Evolutionary conservation across 257 asterid genomes (phyloP), one percentile per base, ranked within the genome.

Genomic region (Plantago major): DNA sequence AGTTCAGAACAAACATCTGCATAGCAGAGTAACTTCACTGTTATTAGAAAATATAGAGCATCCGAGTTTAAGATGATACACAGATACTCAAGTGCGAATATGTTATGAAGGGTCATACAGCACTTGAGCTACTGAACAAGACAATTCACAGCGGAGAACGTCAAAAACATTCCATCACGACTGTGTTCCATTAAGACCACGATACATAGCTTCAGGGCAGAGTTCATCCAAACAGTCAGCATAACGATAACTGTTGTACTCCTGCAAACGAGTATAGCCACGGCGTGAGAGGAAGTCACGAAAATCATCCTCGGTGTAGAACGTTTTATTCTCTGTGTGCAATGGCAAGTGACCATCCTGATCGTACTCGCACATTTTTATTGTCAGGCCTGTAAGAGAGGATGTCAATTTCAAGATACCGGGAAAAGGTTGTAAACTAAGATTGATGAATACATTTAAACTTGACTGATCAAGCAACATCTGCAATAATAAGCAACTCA

Each of bases 241-340:
- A 53, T 76, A 76, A 43, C 96, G 71, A 62, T 65, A 83, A 0
- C 93, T 89, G 55, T 72, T 75, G 76, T 67, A 85, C 76, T 85
- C 92, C 68, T 89, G 72, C 79, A 85, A 71, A 65, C 83, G 81
- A 42, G 81, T 76, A 95, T 95, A 88, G 28, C 92, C 81, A 42
- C 92, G 87, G 1, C 86, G 82, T 1, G 84, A 58, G 43, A 88
- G 73, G 70, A 85, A 88, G 42, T 76, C 79, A 7, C 78, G 84
- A 30, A 83, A 85, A 70, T 88, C 95, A 47, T 83, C 92, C 18
- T 83, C 89, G 0, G 76, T 71, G 74, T 83, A 88, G 42, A 88
- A 85, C 3, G 88, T 85, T 51, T 83, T 88, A 61, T 83, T 89
- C 77, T 83, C 92, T 0, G 86, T 66, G 70, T 78, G 89, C 9